Percentiles rank a stretch among this genome's conserved stretches.
phyloP scores from a whole-genome alignment of 1,284 basidiomycete species.

The Cutaneotrichosporon daszewskae region DNA sequence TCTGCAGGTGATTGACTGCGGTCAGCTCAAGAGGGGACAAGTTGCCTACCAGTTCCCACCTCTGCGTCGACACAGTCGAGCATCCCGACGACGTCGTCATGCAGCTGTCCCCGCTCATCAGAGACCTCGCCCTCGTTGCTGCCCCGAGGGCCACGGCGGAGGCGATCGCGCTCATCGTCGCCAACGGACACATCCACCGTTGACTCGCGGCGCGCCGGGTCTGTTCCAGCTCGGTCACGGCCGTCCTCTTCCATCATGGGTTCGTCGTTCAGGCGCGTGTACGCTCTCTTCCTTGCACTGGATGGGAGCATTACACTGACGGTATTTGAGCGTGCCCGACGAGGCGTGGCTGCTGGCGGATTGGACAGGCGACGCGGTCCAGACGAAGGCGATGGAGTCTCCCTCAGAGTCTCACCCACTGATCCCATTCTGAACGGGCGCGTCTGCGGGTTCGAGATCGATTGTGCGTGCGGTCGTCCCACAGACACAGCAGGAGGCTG shows the following conservation, averaged over 20 bases:
- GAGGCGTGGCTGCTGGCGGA: neutral
- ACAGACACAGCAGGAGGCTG: too few species aligned
- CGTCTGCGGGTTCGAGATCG: too few species aligned
- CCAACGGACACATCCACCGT: neutral
- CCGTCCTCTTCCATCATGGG: neutral
- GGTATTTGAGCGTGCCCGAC: neutral
- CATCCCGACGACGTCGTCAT: slow-evolving; percentile 39
- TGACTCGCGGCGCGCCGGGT: neutral
- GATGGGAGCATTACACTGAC: neutral
- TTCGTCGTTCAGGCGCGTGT: neutral
- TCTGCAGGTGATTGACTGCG: slow-evolving; percentile 43
- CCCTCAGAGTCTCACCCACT: neutral
- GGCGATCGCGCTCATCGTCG: neutral
- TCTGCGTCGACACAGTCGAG: slow-evolving; percentile 39
- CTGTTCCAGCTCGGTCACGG: neutral
- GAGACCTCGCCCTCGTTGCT: neutral
- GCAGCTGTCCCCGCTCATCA: neutral
- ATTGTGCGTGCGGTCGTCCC: too few species aligned
- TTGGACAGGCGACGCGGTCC: too few species aligned
- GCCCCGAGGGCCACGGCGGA: neutral
- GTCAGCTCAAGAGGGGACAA: neutral
- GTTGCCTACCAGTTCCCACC: slow-evolving; percentile 34
- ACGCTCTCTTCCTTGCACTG: neutral
- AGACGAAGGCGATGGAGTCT: neutral
- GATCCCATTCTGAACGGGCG: too few species aligned